Conservation (phyloP, 257 asterid genomes). For the Solanum phureja region DNA sequence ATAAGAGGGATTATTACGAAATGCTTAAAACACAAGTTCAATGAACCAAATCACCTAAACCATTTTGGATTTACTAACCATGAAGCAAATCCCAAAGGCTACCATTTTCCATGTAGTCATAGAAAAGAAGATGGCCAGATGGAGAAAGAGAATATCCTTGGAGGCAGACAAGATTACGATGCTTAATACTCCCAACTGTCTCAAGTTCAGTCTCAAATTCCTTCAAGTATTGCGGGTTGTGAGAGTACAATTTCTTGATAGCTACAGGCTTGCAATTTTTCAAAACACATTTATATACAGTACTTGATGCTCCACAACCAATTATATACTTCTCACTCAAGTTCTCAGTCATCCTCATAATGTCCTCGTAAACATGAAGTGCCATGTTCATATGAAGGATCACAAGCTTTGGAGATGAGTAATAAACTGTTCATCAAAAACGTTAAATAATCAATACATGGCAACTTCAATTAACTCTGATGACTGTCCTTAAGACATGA, state of each 20-base stretch:
- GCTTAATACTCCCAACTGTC: constrained; percentile 89
- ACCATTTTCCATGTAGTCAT: constrained; percentile 95
- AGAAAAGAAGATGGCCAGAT: constrained; percentile 72
- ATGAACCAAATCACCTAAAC: not conserved
- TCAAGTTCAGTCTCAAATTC: constrained; percentile 88
- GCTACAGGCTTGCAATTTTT: constrained; percentile 94
- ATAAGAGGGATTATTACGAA: not conserved
- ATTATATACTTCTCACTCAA: constrained; percentile 75
- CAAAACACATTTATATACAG: constrained; percentile 83
- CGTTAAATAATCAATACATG: not conserved
- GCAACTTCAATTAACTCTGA: not conserved
- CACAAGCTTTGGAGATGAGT: constrained; percentile 80
- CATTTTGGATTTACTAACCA: constrained; percentile 27
- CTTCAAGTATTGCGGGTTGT: constrained; percentile 64
- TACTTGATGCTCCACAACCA: constrained; percentile 91
- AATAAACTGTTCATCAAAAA: constrained; percentile 30
- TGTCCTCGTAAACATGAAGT: constrained; percentile 87
- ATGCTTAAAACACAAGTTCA: not conserved
- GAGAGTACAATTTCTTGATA: constrained; percentile 73
- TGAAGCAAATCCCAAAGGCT: constrained; percentile 95
- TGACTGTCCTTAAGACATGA: not conserved
- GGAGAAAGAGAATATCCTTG: constrained; percentile 92
- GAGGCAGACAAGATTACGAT: constrained; percentile 82
- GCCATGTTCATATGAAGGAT: constrained; percentile 98
- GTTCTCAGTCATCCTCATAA: constrained; percentile 94